Base-by-base conservation (phyloP, 805 yeast genomes). In the Hagleromyces aurorensis region DNA sequence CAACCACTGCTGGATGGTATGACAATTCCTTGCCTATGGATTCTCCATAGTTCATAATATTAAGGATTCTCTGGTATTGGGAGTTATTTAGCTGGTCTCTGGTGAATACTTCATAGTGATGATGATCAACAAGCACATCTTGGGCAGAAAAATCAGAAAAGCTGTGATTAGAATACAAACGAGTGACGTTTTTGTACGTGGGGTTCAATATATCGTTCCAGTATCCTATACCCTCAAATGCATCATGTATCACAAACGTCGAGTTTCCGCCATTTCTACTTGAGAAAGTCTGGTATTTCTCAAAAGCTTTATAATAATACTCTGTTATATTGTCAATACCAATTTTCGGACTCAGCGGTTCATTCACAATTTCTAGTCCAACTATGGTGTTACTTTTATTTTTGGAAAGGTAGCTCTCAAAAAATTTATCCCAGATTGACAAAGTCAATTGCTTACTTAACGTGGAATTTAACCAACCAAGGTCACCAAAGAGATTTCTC, bases 31-130 rank as follows among this genome's bases (percentile, higher is more conserved):
- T 46, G 1, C 33, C 28, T 16, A 61, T 43, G 1, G 55, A 37
- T 19, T 27, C 44, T 12, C 50, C 69, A 46, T 32, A 61, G 36
- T 37, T 55, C 27, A 14, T 59, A 39, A 50, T 55, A 34, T 46
- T 38, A 32, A 43, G 29, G 3, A 50, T 16, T 49, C 69, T 46
- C 36, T 55, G 39, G 32, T 36, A 33, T 46, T 55, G 50, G 37
- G 65, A 29, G 34, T 56, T 66, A 29, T 61, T 46, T 33, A 85
- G 67, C 57, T 82, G 82, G 15, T 63, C 73, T 21, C 65, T 66
- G 10, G 76, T 65, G 55, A 89, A 87, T 13, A 85, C 89, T 61
- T 86, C 93, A 59, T 87, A 87, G 54, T 79, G 84, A 59, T 87
- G 96, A 60, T 84, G 94, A 55, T 87, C 96, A 29, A 86, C 64